Percentiles rank a stretch among this genome's conserved stretches.
Evolutionary conservation across 257 asterid species (phyloP).

Genomic region (Ligustrum vulgare): DNA sequence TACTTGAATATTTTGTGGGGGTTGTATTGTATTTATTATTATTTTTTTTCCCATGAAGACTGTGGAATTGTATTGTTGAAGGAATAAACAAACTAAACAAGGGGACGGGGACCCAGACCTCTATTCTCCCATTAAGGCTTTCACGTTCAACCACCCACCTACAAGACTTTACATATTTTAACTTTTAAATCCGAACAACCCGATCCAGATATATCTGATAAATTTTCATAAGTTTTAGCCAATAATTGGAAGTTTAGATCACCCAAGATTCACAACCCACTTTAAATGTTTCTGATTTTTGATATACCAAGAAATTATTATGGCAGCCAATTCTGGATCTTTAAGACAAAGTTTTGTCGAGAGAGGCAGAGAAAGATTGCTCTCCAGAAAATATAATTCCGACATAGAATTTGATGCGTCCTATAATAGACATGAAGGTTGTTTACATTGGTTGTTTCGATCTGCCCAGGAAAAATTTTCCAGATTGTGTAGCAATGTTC

Average conservation of each 20-base stretch:
- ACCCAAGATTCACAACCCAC: neutral
- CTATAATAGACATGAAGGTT: constrained; percentile 27
- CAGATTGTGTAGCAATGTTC: constrained; percentile 25
- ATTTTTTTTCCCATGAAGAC: too few species aligned
- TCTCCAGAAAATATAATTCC: constrained; percentile 46
- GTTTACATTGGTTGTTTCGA: constrained; percentile 35
- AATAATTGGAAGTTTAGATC: neutral
- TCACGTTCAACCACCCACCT: neutral
- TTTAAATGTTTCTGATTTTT: neutral
- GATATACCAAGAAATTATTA: constrained; percentile 29
- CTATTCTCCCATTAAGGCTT: neutral
- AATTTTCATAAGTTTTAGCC: neutral
- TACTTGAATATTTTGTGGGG: neutral
- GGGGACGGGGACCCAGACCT: neutral
- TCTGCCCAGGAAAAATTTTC: constrained; percentile 24
- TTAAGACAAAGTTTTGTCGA: constrained; percentile 65
- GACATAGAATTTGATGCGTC: constrained; percentile 42
- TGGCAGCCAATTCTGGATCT: constrained; percentile 66
- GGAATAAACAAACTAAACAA: neutral
- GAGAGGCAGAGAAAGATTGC: constrained; percentile 52
- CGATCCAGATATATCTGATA: constrained; percentile 3
- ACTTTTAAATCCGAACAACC: constrained; percentile 1
- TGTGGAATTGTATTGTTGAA: too few species aligned
- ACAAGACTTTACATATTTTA: neutral
- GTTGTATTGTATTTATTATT: too few species aligned